Base-by-base conservation (phyloP, 2,329 filamentous ascomycete genomes). In the Alternaria rosae region DNA sequence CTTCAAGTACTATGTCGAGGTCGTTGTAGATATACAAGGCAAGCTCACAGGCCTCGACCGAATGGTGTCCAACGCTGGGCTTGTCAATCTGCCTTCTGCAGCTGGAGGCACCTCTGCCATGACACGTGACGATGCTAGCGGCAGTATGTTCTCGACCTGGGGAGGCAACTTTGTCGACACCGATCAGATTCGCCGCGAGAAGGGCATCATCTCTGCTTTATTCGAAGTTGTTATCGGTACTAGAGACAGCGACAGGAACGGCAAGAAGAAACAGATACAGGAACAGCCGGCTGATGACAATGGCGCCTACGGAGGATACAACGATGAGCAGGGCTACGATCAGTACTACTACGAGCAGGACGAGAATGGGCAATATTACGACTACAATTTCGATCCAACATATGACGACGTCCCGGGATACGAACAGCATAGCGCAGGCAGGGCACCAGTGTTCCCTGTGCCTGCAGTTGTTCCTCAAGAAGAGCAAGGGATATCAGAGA, bases 1-100 rank as follows among this genome's bases (percentile, higher is more conserved):
- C 70, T 98, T 99, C 82, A 92, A 91, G 69, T 98, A 99, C 75
- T 92, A 94, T 69, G 86, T 97, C 20, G 95, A 99, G 78, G 92
- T 97, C 3, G 90, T 98, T 26, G 88, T 97, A 21, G 95, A 99
- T 75, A 85, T 98, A 0, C 94, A 95, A 48, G 94, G 94, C 38
- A 95, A 93, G 76, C 82, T 97, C 42, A 88, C 90, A 2, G 88
- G 88, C n/a, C 88, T 93, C 65, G 90, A 93, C 71, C 86, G 89
- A 43, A 86, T 87, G 67, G 81, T 89, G 17, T 86, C 85, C 10
- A 85, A 83, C 43, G 78, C 85, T 51, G 85, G 83, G 54, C 81
- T 87, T 70, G 87, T 82, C 75, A 85, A 67, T 68, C 82, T 72
- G 47, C 77, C 72, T 44, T 79, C 79, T 25, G 80, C 73, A 60